Conservation (phyloP, 345 rosid species). For the Melaleuca alternifolia region DNA sequence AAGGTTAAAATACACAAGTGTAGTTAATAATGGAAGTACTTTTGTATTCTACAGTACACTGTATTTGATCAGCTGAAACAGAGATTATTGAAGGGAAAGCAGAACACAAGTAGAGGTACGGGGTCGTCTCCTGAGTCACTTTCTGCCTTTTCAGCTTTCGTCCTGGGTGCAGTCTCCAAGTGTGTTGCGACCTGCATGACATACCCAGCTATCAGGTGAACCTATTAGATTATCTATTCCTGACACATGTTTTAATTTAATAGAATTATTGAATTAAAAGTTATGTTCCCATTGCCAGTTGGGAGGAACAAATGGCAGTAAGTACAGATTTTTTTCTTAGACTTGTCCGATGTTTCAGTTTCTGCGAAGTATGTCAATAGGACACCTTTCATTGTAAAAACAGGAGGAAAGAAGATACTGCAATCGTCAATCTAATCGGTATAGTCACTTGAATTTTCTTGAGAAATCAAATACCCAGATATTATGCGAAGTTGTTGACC, state of each 20-base stretch:
- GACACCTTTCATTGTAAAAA: background rate
- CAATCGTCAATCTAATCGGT: background rate
- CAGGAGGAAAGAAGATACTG: background rate
- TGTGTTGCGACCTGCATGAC: conserved; percentile 72
- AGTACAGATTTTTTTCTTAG: background rate
- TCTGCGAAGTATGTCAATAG: background rate
- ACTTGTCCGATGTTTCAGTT: background rate
- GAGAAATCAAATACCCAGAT: background rate
- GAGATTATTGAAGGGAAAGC: conserved; percentile 30
- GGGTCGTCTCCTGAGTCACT: conserved; percentile 46
- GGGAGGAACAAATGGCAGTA: background rate
- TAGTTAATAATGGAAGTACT: background rate
- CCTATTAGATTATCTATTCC: background rate
- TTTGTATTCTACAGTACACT: conserved; percentile 49
- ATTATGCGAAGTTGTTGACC: background rate
- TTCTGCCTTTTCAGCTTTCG: conserved; percentile 77
- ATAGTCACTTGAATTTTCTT: background rate
- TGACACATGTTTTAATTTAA: background rate
- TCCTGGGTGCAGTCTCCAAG: conserved; percentile 82
- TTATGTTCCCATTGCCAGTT: background rate
- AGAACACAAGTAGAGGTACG: conserved; percentile 13
- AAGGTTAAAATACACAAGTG: background rate
- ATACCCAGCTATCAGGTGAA: conserved; percentile 90
- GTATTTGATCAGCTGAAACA: conserved; percentile 92
- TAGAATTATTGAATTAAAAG: background rate